Percentiles rank a stretch among this genome's conserved stretches.
phyloP scores from a whole-genome alignment of 495 filamentous ascomycete species.

The Astrothelium macrocarpum region DNA sequence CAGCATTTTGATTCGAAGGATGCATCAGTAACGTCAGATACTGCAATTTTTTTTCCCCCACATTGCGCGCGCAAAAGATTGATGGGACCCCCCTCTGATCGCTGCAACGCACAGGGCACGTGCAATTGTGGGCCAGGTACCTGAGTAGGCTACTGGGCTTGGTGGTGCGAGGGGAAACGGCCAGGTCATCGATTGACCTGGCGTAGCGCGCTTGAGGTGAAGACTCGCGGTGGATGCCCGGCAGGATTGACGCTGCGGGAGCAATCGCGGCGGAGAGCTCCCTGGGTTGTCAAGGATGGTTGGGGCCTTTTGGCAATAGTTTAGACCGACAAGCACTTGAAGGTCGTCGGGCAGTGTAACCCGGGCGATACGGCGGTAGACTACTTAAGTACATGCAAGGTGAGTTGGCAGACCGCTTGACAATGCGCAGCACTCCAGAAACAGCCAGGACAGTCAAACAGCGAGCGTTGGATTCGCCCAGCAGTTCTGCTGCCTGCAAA shows the following conservation, averaged over 20 bases:
- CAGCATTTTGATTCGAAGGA: slow-evolving; percentile 23
- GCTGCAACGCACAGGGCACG: neutral
- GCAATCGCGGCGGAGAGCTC: neutral
- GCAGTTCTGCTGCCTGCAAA: slow-evolving; percentile 4
- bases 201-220: slow-evolving; percentile 11
- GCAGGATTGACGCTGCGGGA: slow-evolving; percentile 10
- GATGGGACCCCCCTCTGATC: neutral
- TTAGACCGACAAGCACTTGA: slow-evolving; percentile 1
- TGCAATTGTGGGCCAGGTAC: slow-evolving; percentile 1
- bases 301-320: neutral
- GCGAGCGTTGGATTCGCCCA: slow-evolving; percentile 2
- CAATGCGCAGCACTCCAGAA: slow-evolving; percentile 5
- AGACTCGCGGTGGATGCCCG: neutral
- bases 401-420: slow-evolving; percentile 12
- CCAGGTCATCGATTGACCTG: neutral
- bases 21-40: slow-evolving; percentile 6
- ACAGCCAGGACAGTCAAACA: neutral
- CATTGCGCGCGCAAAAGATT: neutral
- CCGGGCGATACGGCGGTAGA: slow-evolving; percentile 7
- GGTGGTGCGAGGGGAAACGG: neutral
- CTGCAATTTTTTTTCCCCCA: neutral
- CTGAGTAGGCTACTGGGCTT: neutral
- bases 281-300: neutral
- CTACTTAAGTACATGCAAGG: slow-evolving; percentile 10
- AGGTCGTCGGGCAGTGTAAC: slow-evolving; percentile 5